phyloP scores from a whole-genome alignment of 176 grass and related monocot species.

The Ensete glaucum region DNA sequence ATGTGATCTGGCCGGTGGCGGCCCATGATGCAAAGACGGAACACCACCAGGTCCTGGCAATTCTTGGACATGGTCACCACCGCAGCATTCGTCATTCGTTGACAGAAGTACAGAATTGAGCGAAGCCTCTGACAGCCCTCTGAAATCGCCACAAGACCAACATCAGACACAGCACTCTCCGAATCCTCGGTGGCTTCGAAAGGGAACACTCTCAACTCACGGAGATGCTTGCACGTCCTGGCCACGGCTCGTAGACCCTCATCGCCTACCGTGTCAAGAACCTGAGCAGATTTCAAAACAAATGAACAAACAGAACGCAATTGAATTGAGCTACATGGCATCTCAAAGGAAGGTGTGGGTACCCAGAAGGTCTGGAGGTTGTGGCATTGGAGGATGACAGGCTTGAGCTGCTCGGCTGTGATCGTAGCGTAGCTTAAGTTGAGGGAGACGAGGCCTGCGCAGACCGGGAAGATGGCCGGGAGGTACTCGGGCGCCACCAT shows the following conservation, averaged over 20 bases:
- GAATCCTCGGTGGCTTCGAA: constrained; percentile 53
- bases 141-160: constrained; percentile 60
- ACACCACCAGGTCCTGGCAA: constrained; percentile 68
- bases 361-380: constrained; percentile 84
- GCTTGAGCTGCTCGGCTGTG: constrained; percentile 43
- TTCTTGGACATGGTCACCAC: constrained; percentile 64
- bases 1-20: constrained; percentile 51
- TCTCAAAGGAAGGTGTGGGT: constrained; percentile 4
- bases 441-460: constrained; percentile 42
- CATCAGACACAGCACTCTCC: constrained; percentile 62
- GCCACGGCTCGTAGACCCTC: constrained; percentile 57
- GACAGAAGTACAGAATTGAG: constrained; percentile 87
- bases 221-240: constrained; percentile 61
- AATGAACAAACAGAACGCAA: constrained; percentile 5
- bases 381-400: constrained; percentile 52
- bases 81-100: constrained; percentile 79
- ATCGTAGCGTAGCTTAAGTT: constrained; percentile 69
- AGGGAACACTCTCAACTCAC: constrained; percentile 68
- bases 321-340: background rate
- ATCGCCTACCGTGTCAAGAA: constrained; percentile 71
- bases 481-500: constrained; percentile 55
- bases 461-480: constrained; percentile 39
- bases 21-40: constrained; percentile 92
- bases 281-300: constrained; percentile 31
- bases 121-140: constrained; percentile 60